Percentiles rank a stretch among this genome's conserved stretches.
Conservation (phyloP, 2,329 filamentous ascomycete species). For the Sporothrix sp. region DNA sequence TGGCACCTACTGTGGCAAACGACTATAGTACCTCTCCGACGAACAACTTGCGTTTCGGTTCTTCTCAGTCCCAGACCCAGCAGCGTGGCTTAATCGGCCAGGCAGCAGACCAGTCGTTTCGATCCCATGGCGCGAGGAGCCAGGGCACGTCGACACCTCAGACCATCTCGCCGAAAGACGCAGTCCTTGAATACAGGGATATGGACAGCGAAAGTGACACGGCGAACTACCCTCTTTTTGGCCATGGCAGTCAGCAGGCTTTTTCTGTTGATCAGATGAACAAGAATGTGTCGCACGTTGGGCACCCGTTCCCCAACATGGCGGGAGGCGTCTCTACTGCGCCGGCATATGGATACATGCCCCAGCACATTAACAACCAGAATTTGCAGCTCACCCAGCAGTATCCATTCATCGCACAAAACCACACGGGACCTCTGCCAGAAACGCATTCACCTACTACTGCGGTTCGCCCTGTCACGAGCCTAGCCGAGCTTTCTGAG, state of each 20-base stretch:
- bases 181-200: conserved; percentile 75
- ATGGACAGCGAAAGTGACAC: conserved; percentile 48
- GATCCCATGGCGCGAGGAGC: conserved; percentile 32
- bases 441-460: conserved; percentile 1
- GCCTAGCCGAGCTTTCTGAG: conserved; percentile 19
- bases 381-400: conserved; percentile 38
- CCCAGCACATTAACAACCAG: conserved; percentile 26
- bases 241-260: conserved; percentile 36
- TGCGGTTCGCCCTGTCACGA: conserved; percentile 21
- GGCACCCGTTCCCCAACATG: conserved; percentile 19
- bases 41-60: conserved; percentile 25
- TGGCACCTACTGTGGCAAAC: conserved; percentile 37
- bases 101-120: conserved; percentile 37
- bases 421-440: background rate
- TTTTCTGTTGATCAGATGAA: conserved; percentile 25
- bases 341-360: conserved; percentile 24
- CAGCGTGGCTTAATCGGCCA: conserved; percentile 36
- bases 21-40: conserved; percentile 30
- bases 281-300: conserved; percentile 25
- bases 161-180: conserved; percentile 92
- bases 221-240: conserved; percentile 60
- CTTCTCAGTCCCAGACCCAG: conserved; percentile 46
- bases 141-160: conserved; percentile 49
- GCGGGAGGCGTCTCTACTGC: conserved; percentile 16
- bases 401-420: conserved; percentile 37